A percentile compares a stretch with the other conserved stretches of the same genome.
phyloP scores from a whole-genome alignment of 2,329 filamentous ascomycete species.

The Stemphylium lycopersici region DNA sequence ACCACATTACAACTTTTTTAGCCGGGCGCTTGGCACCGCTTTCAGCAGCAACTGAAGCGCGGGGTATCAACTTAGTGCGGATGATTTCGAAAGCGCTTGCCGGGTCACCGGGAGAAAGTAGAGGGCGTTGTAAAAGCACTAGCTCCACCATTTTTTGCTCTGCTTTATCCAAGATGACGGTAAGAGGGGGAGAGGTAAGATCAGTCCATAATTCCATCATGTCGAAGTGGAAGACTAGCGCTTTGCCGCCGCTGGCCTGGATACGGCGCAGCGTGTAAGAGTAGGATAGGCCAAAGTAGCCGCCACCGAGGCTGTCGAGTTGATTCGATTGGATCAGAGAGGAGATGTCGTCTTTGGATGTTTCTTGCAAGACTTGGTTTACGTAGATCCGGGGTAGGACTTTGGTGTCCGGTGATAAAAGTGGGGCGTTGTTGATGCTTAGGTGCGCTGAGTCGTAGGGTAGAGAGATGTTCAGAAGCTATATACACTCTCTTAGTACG shows the following conservation, averaged over 20 bases:
- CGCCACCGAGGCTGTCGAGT: constrained; percentile 31
- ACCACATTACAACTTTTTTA: constrained; percentile 28
- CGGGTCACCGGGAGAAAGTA: constrained; percentile 30
- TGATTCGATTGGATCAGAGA: constrained; percentile 24
- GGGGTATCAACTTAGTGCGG: constrained; percentile 21
- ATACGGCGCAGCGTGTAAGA: constrained; percentile 30
- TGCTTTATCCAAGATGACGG: constrained; percentile 20
- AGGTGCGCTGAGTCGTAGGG: constrained; percentile 34
- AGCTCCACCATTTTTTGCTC: constrained; percentile 40
- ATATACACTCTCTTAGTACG: background rate
- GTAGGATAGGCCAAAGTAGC: constrained; percentile 40
- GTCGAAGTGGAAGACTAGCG: constrained; percentile 40
- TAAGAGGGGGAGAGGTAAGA: constrained; percentile 16
- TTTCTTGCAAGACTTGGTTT: constrained; percentile 35
- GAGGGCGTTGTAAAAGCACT: constrained; percentile 31
- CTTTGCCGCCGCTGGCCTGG: constrained; percentile 16
- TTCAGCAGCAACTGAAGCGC: constrained; percentile 2
- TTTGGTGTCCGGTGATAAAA: constrained; percentile 26
- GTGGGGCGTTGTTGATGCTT: constrained; percentile 32
- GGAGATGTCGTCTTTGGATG: constrained; percentile 21
- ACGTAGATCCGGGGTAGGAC: constrained; percentile 36
- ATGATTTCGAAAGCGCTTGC: constrained; percentile 33
- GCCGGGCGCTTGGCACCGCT: background rate
- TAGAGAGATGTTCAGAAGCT: constrained; percentile 42
- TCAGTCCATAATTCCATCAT: constrained; percentile 32